Evolutionary conservation across 1,284 basidiomycete genomes (phyloP), one percentile per base, ranked within the genome.

Genomic region (Thecaphora frezii): DNA sequence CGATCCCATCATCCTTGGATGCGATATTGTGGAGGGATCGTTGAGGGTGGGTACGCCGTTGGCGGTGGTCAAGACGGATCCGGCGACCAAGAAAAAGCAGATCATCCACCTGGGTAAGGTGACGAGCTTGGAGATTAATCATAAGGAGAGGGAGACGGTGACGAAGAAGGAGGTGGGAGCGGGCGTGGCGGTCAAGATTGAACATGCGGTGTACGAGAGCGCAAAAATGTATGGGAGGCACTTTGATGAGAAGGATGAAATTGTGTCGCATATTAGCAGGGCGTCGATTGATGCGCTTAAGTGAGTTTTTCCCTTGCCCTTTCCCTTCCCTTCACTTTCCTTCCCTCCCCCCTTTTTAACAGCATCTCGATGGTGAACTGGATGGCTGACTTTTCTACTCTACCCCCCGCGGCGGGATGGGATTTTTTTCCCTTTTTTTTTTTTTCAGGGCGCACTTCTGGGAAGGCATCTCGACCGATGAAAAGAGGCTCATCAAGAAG

Each of bases 101-200:
- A 89, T 93, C 56, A 87, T 97, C 48, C 85, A 89, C 56, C 85
- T 98, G 25, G 96, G 96, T 48, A 96, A 94, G 80, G 90, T 99
- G 89, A 94, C 80, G 75, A 89, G 82, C 44, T 65, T 78, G 33
- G 65, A 78, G 60, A 54, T 54, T 54, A 54, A 73, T 64, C 72
- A 79, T 73, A 77, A 66, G 77, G 48, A 79, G 16, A 75, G 79
- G 30, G 78, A 93, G 84, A 83, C 94, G 24, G 86, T 98, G 69
- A 96, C 94, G 83, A 92, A 91, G 81, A 85, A 87, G 18, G 92
- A 97, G 79, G 88, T 91, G 24, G 94, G 93, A 75, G 94, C 86
- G 57, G 94, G 94, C 80, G 94, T 97, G 19, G 96, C 96, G 0
- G 91, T 98, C 77, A 97, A 97, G 84, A 97, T 98, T 65, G 96